Evolutionary conservation across 768 basidiomycete species (phyloP), one percentile per base, ranked within the genome.

Genomic region (Boletus edulis): DNA sequence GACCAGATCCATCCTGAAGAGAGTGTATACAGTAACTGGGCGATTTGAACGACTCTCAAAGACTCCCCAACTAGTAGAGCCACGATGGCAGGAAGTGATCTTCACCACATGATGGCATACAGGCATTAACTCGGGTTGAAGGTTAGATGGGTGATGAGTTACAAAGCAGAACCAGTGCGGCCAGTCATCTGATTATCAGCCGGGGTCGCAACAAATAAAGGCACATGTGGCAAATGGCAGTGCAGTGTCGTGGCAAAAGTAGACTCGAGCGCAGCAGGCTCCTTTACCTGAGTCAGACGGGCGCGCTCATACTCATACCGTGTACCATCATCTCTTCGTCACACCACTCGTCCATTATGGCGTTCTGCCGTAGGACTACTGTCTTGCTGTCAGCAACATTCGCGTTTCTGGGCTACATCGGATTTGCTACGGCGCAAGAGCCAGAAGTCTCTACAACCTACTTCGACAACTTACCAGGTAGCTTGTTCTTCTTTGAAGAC

Each of bases 401-500:
- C 31, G 35, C 59, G 5, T 66, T 66, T 31, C 49, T 71, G 6
- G 34, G 51, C 11, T 69, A 56, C 40, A 54, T 62, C 32, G 60
- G 59, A 51, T 62, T 60, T 37, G 46, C 61, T 38, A 56, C 54
- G 6, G 76, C 79, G 3, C 79, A 78, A 64, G 66, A 78, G 27
- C 85, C 85, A 61, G 67, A 78, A 55, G 73, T 79, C 58, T 57
- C 72, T 7, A 61, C 85, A 50, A 78, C 72, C 34, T 73, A 76
- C 53, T 91, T 96, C 70, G 64, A 81, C 46, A 89, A 89, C 68
- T 74, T 90, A 35, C 93, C 94, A 10, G 81, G 81, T 13, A 78
- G 81, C 62, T 67, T 96, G 49, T 90, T 89, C 75, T 98, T 94
- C 79, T 97, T 98, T 73, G 91, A 98, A 58, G 96, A 97, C 73